phyloP scores from a whole-genome alignment of 495 filamentous ascomycete species.

The Xylaria intraflava region DNA sequence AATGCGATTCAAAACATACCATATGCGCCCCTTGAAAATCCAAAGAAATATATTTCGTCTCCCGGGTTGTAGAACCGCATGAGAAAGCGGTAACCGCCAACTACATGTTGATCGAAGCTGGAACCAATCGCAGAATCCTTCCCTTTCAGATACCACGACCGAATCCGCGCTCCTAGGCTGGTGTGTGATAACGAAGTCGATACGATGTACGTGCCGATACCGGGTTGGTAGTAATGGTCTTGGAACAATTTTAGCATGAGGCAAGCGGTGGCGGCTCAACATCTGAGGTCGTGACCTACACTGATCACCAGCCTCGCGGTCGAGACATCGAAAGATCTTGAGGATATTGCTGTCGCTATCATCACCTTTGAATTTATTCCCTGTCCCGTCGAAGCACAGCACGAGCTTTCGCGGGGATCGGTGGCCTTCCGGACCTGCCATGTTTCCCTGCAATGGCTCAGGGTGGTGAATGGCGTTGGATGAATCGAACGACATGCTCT shows the following conservation, averaged over 20 bases:
- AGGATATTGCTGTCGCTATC: constrained; percentile 82
- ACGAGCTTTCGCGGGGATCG: constrained; percentile 48
- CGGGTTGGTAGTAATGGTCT: constrained; percentile 71
- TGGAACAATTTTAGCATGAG: constrained; percentile 12
- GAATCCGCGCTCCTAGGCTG: constrained; percentile 54
- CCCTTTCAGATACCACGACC: constrained; percentile 72
- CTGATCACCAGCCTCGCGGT: constrained; percentile 44
- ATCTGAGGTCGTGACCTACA: constrained; percentile 30
- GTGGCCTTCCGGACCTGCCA: constrained; percentile 4
- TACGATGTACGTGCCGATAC: constrained; percentile 80
- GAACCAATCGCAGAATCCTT: constrained; percentile 81
- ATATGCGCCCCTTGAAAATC: constrained; percentile 82
- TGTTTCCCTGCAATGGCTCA: constrained; percentile 6
- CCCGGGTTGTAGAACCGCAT: constrained; percentile 80
- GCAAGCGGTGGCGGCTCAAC: not conserved
- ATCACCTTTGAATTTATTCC: constrained; percentile 78
- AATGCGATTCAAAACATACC: not conserved
- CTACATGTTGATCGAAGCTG: constrained; percentile 76
- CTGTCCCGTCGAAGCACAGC: constrained; percentile 85
- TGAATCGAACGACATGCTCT: constrained; percentile 1
- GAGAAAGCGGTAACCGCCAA: constrained; percentile 80
- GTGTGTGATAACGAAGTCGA: constrained; percentile 62
- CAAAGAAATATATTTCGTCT: constrained; percentile 77
- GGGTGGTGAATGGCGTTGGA: not conserved
- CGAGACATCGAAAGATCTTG: constrained; percentile 71